Percentiles rank a stretch among this genome's conserved stretches.
Conservation (phyloP, 1,139 yeast species). For the Zygoascus hellenicus region DNA sequence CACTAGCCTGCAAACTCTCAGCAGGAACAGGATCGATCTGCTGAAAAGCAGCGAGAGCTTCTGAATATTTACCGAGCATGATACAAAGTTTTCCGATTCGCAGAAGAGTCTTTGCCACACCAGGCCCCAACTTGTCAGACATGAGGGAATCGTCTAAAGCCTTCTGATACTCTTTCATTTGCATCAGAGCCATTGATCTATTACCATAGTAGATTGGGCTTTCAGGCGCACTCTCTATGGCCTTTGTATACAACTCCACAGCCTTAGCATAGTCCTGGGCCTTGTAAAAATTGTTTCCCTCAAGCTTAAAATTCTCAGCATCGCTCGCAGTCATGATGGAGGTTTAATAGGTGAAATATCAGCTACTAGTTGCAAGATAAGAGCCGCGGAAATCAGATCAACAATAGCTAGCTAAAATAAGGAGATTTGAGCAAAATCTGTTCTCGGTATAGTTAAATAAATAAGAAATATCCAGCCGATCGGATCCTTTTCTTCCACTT, state of each 20-base stretch:
- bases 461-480: too few species aligned
- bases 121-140: slow-evolving; percentile 34
- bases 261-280: slow-evolving; percentile 35
- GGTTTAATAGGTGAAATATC: neutral
- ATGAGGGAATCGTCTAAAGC: slow-evolving; percentile 48
- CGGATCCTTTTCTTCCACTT: too few species aligned
- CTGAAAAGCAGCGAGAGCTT: slow-evolving; percentile 29
- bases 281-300: slow-evolving; percentile 38
- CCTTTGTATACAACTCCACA: slow-evolving; percentile 33
- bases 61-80: slow-evolving; percentile 33
- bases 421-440: too few species aligned
- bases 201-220: slow-evolving; percentile 58
- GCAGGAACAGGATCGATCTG: slow-evolving; percentile 24
- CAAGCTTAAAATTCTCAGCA: slow-evolving; percentile 32
- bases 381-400: too few species aligned
- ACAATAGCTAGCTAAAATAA: too few species aligned
- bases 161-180: slow-evolving; percentile 47
- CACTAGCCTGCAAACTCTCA: slow-evolving; percentile 33
- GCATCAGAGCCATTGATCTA: slow-evolving; percentile 70
- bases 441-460: too few species aligned
- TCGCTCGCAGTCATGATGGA: slow-evolving; percentile 11
- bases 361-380: too few species aligned
- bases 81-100: slow-evolving; percentile 36
- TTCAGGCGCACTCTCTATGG: slow-evolving; percentile 34
- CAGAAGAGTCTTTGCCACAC: slow-evolving; percentile 31